Conservation (phyloP, 2,329 filamentous ascomycete species). For the Xylariaceae sp. region DNA sequence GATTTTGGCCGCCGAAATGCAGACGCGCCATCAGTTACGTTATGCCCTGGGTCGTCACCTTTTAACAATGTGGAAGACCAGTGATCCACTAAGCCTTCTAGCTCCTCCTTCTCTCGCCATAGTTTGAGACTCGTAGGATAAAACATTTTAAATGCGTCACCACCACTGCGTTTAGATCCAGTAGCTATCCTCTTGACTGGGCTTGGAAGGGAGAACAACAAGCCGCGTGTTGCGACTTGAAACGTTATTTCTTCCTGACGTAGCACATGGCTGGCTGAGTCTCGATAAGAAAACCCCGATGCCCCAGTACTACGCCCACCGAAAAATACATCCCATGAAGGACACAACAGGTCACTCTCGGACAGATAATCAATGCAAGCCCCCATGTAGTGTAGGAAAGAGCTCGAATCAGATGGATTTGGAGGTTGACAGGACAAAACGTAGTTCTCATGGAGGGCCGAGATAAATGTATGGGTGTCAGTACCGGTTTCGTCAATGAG, state of each 20-base stretch:
- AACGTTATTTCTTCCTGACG: constrained; percentile 95
- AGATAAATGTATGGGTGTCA: constrained; percentile 87
- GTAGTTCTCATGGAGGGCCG: constrained; percentile 93
- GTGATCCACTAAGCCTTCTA: constrained; percentile 73
- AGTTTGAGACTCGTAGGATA: constrained; percentile 85
- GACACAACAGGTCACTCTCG: constrained; percentile 82
- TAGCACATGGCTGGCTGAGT: constrained; percentile 73
- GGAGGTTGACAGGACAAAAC: constrained; percentile 76
- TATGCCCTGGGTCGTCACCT: constrained; percentile 52
- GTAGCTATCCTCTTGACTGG: constrained; percentile 76
- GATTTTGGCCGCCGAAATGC: constrained; percentile 54
- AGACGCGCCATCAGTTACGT: constrained; percentile 53
- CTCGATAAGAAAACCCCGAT: constrained; percentile 55
- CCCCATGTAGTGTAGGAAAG: constrained; percentile 78
- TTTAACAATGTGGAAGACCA: constrained; percentile 68
- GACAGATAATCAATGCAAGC: constrained; percentile 88
- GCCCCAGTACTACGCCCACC: constrained; percentile 59
- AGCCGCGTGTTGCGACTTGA: constrained; percentile 84
- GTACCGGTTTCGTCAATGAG: constrained; percentile 95
- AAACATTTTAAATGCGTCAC: constrained; percentile 85
- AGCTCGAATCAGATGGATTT: constrained; percentile 55
- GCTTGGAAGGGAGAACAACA: constrained; percentile 82
- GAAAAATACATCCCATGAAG: constrained; percentile 73
- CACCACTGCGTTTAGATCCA: constrained; percentile 50
- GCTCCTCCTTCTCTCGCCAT: constrained; percentile 83